Conservation (phyloP, 352 stramenopile genomes). For the Globisporangium nodosum region DNA sequence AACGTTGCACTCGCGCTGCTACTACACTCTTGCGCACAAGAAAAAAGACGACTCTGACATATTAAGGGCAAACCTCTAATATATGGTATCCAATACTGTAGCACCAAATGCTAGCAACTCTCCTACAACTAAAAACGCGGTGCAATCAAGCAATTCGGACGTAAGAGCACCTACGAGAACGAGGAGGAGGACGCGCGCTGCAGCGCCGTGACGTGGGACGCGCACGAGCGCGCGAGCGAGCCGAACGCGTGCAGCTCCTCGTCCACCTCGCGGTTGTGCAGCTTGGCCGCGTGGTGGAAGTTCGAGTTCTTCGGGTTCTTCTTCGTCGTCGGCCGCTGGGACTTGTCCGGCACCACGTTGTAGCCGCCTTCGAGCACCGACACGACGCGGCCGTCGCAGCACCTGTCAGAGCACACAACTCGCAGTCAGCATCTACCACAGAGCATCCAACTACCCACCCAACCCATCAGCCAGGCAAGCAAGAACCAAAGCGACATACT, state of each 20-base stretch:
- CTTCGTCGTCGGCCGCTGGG: slow-evolving; percentile 32
- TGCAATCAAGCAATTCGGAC: too few species aligned
- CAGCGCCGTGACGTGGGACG: slow-evolving; percentile 56
- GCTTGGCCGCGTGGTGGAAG: slow-evolving; percentile 40
- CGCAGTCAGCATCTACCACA: background rate
- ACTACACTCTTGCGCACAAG: too few species aligned
- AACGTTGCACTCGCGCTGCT: too few species aligned
- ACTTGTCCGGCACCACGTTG: slow-evolving; percentile 41
- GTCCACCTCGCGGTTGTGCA: slow-evolving; percentile 49
- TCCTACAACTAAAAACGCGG: too few species aligned
- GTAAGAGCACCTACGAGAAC: too few species aligned
- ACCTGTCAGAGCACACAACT: slow-evolving; percentile 20
- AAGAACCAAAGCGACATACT: slow-evolving; percentile 44
- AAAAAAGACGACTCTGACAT: too few species aligned
- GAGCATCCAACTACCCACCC: background rate
- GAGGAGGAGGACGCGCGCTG: slow-evolving; percentile 22
- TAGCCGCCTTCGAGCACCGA: slow-evolving; percentile 96
- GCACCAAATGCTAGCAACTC: too few species aligned
- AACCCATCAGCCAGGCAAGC: background rate
- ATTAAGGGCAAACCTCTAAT: too few species aligned
- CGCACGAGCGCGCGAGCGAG: slow-evolving; percentile 50
- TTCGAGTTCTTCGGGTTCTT: slow-evolving; percentile 35
- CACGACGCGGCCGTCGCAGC: slow-evolving; percentile 90
- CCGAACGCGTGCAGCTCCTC: slow-evolving; percentile 47
- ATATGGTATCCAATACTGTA: too few species aligned